These are phyloP conservation scores for Falciphora oryzae DNA, from an alignment of 2,329 filamentous ascomycete genomes.

Conservation along the genomic window DNA sequence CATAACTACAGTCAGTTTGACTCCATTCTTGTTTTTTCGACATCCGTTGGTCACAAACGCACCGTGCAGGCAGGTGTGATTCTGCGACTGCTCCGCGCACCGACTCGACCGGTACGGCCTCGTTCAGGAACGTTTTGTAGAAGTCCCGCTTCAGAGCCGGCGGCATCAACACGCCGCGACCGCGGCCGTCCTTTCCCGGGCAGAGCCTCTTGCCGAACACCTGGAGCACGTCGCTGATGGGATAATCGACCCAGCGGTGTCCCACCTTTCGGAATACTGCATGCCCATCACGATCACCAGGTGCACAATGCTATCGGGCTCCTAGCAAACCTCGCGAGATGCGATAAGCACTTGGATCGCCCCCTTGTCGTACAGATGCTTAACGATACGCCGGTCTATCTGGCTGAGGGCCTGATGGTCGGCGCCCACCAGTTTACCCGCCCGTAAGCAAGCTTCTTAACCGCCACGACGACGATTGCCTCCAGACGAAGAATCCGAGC, in stretches of 20 bases:
- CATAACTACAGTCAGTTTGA: too few species aligned
- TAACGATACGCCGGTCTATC: slow-evolving; percentile 89
- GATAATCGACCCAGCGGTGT: slow-evolving; percentile 98
- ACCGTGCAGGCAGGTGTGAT: slow-evolving; percentile 82
- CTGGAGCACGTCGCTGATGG: slow-evolving; percentile 86
- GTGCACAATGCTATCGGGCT: slow-evolving; percentile 81
- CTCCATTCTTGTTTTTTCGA: too few species aligned
- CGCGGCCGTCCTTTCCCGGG: slow-evolving; percentile 70
- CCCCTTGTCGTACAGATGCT: slow-evolving; percentile 83
- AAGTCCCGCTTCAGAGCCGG: slow-evolving; percentile 92
- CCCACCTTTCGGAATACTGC: slow-evolving; percentile 92
- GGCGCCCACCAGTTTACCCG: too few species aligned
- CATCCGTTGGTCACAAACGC: slow-evolving; percentile 97
- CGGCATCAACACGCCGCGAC: slow-evolving; percentile 93
- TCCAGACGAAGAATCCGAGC: too few species aligned
- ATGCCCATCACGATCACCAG: slow-evolving; percentile 96
- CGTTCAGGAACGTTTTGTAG: slow-evolving; percentile 97
- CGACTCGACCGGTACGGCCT: slow-evolving; percentile 91
- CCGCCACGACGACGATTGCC: too few species aligned
- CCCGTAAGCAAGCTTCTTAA: too few species aligned
- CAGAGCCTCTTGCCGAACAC: slow-evolving; percentile 95
- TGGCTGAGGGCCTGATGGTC: slow-evolving; percentile 79
- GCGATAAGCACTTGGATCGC: slow-evolving; percentile 78
- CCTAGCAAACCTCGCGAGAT: slow-evolving; percentile 89
- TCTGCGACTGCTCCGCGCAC: slow-evolving; percentile 39